These are phyloP conservation scores for Metschnikowia kofuensis DNA, from an alignment of 805 yeast genomes.

Conservation along the genomic window DNA sequence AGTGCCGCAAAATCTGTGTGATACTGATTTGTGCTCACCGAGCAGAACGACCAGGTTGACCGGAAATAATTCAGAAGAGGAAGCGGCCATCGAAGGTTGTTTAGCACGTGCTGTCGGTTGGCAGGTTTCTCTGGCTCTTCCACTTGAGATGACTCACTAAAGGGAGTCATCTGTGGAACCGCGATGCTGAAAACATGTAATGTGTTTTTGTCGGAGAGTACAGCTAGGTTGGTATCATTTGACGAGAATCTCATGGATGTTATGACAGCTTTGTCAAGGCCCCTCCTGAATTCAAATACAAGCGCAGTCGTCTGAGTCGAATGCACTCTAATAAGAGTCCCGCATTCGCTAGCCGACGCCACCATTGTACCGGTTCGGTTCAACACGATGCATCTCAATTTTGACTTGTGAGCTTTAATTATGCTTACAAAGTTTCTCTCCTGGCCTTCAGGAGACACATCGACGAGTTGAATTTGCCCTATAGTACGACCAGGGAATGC, in stretches of 20 bases:
- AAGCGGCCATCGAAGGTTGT: constrained; percentile 57
- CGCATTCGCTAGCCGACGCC: constrained; percentile 80
- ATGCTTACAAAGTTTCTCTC: constrained; percentile 64
- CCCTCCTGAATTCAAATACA: constrained; percentile 84
- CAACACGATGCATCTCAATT: constrained; percentile 59
- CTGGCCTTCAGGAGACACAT: constrained; percentile 62
- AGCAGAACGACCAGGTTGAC: constrained; percentile 85
- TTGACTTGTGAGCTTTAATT: constrained; percentile 73
- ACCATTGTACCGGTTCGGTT: constrained; percentile 63
- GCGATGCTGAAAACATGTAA: constrained; percentile 73
- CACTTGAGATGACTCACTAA: constrained; percentile 8
- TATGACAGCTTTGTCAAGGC: constrained; percentile 79
- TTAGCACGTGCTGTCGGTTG: constrained; percentile 65
- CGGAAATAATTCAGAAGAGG: constrained; percentile 67
- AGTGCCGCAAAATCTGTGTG: constrained; percentile 22
- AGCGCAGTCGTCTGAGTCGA: constrained; percentile 66
- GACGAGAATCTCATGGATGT: constrained; percentile 84
- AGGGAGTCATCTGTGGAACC: constrained; percentile 1
- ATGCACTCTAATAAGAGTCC: constrained; percentile 75
- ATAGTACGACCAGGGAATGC: constrained; percentile 75
- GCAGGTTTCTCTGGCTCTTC: constrained; percentile 17
- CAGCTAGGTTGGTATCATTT: constrained; percentile 72
- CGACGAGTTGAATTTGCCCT: constrained; percentile 82
- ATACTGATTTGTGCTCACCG: constrained; percentile 52
- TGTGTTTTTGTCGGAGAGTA: constrained; percentile 84